Conservation (phyloP, 2,329 filamentous ascomycete genomes). For the Alternaria rosae region DNA sequence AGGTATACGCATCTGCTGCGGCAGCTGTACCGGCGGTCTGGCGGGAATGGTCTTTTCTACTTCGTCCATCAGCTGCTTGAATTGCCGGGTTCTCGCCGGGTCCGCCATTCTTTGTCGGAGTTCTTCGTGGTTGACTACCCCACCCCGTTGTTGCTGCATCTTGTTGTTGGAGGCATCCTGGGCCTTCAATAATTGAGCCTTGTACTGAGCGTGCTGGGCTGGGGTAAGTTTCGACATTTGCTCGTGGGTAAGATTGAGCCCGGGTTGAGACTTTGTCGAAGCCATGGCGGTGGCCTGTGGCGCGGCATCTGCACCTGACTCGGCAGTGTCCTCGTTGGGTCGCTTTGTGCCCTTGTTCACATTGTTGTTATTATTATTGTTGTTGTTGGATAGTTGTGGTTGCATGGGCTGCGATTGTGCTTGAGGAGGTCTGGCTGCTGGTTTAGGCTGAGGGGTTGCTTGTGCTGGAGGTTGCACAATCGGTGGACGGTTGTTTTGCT, state of each 20-base stretch:
- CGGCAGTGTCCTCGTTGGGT: slow-evolving; percentile 53
- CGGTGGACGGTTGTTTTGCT: slow-evolving; percentile 33
- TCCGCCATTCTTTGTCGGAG: slow-evolving; percentile 35
- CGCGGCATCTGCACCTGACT: slow-evolving; percentile 44
- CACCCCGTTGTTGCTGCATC: slow-evolving; percentile 32
- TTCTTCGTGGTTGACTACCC: slow-evolving; percentile 32
- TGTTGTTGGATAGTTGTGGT: slow-evolving; percentile 22
- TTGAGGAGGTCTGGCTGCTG: slow-evolving; percentile 21
- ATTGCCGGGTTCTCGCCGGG: slow-evolving; percentile 36
- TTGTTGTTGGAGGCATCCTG: slow-evolving; percentile 45
- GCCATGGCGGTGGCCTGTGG: slow-evolving; percentile 49
- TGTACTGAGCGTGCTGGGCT: slow-evolving; percentile 42
- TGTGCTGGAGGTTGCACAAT: slow-evolving; percentile 31
- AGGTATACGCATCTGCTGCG: slow-evolving; percentile 30
- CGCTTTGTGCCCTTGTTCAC: slow-evolving; percentile 45
- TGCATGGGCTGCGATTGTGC: slow-evolving; percentile 32
- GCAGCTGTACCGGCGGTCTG: slow-evolving; percentile 30
- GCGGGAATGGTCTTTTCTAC: slow-evolving; percentile 35
- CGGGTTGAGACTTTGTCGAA: slow-evolving; percentile 42
- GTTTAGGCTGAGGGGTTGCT: slow-evolving; percentile 33
- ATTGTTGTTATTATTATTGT: not conserved
- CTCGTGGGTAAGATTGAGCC: slow-evolving; percentile 40
- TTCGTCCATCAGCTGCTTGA: slow-evolving; percentile 38
- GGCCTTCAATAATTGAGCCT: slow-evolving; percentile 43
- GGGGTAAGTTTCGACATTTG: slow-evolving; percentile 46